Evolutionary conservation across 106 monocot genomes (phyloP), one percentile per base, ranked within the genome.

Genomic region (Dactylorhiza incarnata): DNA sequence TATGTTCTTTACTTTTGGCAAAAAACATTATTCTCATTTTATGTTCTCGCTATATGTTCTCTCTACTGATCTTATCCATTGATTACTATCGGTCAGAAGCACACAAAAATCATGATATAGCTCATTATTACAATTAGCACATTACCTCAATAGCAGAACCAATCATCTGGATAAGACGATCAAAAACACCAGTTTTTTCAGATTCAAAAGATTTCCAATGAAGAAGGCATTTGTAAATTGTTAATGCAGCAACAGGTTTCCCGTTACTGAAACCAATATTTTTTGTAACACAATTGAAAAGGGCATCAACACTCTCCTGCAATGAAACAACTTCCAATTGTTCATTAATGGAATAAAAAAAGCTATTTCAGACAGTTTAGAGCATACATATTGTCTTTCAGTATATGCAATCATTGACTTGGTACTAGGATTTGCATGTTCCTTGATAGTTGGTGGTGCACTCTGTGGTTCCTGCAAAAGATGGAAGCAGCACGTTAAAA

Each of bases 181-280:
- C 97, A 83, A 97, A 97, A 59, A 97, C 86, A 83, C 79, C 87
- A 71, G 97, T 97, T 77, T 85, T 93, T 70, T 97, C 97, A 51
- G 93, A 80, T 85, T 97, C 97, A 81, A 97, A 97, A 48, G 87
- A 93, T 58, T 94, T 97, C 97, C 97, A 97, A 75, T 91, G 89
- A 78, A 97, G 87, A 87, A 97, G 86, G 71, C 89, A 94, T 81
- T 89, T 97, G 73, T 97, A 97, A 66, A 97, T 91, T 14, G 91
- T 91, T 75, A 97, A 78, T 84, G 91, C 93, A 73, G 93, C 93
- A 53, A 91, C 84, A 51, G 97, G 93, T 63, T 97, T 97, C 72
- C 86, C 93, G 65, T 91, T 73, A 74, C 81, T 87, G 55, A 91
- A 85, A 26, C 93, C 97, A 87, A 89, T 79, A 72, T 91, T 94